phyloP scores from a whole-genome alignment of 192 early-diverging fungal genomes.

The Entomortierella chlamydospora region DNA sequence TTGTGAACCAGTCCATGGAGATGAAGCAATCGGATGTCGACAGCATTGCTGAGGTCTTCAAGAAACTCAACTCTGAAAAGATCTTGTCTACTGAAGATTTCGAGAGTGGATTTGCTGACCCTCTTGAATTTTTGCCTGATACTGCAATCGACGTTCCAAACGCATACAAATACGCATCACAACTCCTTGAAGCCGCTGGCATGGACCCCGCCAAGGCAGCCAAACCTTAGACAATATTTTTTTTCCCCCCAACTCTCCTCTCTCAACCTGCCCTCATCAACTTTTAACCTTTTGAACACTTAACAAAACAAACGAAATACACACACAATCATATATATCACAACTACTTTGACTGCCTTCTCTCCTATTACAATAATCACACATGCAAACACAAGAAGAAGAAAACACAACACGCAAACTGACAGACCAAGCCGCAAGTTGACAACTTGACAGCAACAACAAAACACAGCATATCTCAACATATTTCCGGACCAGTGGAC shows the following conservation, averaged over 20 bases:
- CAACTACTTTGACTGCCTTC: too few relatives aligned
- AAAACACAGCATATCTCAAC: too few relatives aligned
- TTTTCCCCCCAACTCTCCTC: background rate
- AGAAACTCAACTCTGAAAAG: conserved; percentile 57
- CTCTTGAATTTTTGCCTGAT: conserved; percentile 75
- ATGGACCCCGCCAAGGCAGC: conserved; percentile 57
- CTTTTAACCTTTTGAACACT: too few relatives aligned
- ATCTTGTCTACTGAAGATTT: conserved; percentile 62
- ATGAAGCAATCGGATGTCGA: conserved; percentile 66
- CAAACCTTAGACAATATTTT: conserved; percentile 20
- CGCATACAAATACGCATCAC: conserved; percentile 72
- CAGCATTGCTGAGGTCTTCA: conserved; percentile 66
- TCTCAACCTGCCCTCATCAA: too few relatives aligned
- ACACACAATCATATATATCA: too few relatives aligned
- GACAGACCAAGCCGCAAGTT: too few relatives aligned
- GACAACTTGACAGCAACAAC: too few relatives aligned
- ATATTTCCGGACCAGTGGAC: too few relatives aligned
- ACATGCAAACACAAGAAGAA: too few relatives aligned
- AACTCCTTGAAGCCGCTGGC: conserved; percentile 64
- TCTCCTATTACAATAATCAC: too few relatives aligned
- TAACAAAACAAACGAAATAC: too few relatives aligned
- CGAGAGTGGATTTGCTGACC: conserved; percentile 64
- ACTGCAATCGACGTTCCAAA: conserved; percentile 78
- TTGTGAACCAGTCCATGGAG: conserved; percentile 58
- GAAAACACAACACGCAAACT: too few relatives aligned